Evolutionary conservation across 805 yeast genomes (phyloP), one percentile per base, ranked within the genome.

Genomic region (Ogataea glucozyma): DNA sequence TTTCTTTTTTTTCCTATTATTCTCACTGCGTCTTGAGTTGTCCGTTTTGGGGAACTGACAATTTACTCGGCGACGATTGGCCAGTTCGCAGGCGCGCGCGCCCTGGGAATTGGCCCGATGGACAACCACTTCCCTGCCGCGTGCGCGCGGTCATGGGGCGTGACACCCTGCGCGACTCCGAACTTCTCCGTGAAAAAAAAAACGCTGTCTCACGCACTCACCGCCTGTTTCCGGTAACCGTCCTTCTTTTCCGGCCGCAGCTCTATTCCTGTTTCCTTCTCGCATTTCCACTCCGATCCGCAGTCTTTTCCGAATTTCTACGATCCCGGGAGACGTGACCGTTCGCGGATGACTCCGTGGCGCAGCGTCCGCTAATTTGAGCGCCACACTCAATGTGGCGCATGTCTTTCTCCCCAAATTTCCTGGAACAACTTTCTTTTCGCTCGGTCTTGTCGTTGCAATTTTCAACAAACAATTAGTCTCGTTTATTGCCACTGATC

Each of bases 21-120:
- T n/a, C 26, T 34, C 29, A 10, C 38, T 34, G 39, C 42, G 31
- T 37, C 31, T 37, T 31, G 20, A 17, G 26, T 38, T 18, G 26
- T 35, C 41, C 36, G 34, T 43, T 47, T 42, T 31, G 26, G 35
- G 29, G 18, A 34, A 39, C 51, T 47, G 48, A 47, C 51, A 47
- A 44, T 47, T 44, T 47, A 19, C 41, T 30, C 20, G 18, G 26
- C 13, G 31, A 12, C 42, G 19, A 47, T 47, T 47, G 51, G 51
- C 39, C 13, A 33, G 31, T 13, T 4, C 19, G 39, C 27, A 31
- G 13, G 21, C 16, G 39, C n/a, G 30, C 18, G 39, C 13, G 10
- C 13, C 32, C n/a, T 9, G 7, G 6, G 18, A 14, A 11, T 11
- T 27, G 31, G 16, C 31, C 18, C 17, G 13, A 4, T 27, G 31